phyloP scores from a whole-genome alignment of 148 eudicot genomes.

The Linanthus parryae region DNA sequence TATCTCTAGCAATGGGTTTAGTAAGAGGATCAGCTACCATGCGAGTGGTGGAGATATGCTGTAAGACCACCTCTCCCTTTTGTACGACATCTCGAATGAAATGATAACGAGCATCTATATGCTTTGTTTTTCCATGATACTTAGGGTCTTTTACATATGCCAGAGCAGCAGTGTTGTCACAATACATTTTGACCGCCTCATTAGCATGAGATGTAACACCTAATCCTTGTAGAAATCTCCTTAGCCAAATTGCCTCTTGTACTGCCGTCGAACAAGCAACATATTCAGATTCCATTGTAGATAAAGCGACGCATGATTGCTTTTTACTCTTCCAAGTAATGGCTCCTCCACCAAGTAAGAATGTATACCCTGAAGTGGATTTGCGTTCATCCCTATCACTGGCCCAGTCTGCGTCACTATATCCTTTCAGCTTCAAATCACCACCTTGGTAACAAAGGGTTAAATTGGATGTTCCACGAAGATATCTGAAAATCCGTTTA shows the following conservation, averaged over 20 bases:
- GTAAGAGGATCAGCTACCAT: too few species aligned
- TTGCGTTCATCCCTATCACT: not conserved
- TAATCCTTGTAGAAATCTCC: not conserved
- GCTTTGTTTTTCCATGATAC: too few species aligned
- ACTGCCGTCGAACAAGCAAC: not conserved
- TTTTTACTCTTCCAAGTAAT: not conserved
- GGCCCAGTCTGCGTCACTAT: not conserved
- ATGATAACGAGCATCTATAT: too few species aligned
- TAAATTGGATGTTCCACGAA: not conserved
- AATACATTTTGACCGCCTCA: too few species aligned
- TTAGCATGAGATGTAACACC: too few species aligned
- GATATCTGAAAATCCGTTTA: slow-evolving; percentile 5
- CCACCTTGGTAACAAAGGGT: not conserved
- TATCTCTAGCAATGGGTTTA: too few species aligned
- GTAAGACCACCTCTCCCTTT: too few species aligned
- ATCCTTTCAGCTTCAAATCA: not conserved
- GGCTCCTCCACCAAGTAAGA: not conserved
- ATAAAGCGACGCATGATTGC: not conserved
- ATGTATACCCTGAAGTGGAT: not conserved
- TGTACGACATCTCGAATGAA: too few species aligned
- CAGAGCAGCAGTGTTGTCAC: too few species aligned
- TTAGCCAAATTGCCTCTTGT: not conserved
- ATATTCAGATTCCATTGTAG: not conserved
- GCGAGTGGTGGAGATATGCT: too few species aligned
- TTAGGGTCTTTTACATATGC: too few species aligned